These are phyloP conservation scores for Licmophora abbreviata DNA, from an alignment of 108 stramenopile genomes.

Conservation along the genomic window DNA sequence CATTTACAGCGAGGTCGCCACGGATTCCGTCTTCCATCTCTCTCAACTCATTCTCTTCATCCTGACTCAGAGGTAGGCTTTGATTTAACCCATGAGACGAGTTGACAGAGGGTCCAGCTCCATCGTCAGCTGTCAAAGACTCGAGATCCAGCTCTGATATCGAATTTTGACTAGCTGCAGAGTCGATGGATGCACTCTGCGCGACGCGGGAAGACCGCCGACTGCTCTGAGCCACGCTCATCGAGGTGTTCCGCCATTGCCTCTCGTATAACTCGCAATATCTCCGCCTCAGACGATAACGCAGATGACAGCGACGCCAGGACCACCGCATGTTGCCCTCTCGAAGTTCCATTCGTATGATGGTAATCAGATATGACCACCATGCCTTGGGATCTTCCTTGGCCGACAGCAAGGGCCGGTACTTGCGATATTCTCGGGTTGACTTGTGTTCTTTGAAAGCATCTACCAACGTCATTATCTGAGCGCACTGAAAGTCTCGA, in stretches of 20 bases:
- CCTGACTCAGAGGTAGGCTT: constrained; percentile 20
- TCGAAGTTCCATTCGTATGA: constrained; percentile 30
- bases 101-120: constrained; percentile 2
- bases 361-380: constrained; percentile 43
- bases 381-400: constrained; percentile 35
- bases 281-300: constrained; percentile 16
- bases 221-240: too few relatives aligned
- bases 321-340: constrained; percentile 42
- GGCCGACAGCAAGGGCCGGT: constrained; percentile 30
- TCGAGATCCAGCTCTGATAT: background rate
- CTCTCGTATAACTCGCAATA: constrained; percentile 51
- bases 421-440: constrained; percentile 28
- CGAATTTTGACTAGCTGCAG: background rate
- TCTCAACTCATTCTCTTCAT: constrained; percentile 30
- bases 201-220: too few relatives aligned
- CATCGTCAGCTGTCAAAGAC: constrained; percentile 3
- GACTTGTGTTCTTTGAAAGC: constrained; percentile 39
- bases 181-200: background rate
- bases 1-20: constrained; percentile 37
- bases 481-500: constrained; percentile 38
- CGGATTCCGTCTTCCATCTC: constrained; percentile 41
- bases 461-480: constrained; percentile 20
- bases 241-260: constrained; percentile 8
- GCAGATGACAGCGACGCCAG: constrained; percentile 33
- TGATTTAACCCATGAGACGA: background rate